These are phyloP conservation scores for Eucalyptus lansdowneana DNA, from an alignment of 345 rosid species.

Conservation along the genomic window DNA sequence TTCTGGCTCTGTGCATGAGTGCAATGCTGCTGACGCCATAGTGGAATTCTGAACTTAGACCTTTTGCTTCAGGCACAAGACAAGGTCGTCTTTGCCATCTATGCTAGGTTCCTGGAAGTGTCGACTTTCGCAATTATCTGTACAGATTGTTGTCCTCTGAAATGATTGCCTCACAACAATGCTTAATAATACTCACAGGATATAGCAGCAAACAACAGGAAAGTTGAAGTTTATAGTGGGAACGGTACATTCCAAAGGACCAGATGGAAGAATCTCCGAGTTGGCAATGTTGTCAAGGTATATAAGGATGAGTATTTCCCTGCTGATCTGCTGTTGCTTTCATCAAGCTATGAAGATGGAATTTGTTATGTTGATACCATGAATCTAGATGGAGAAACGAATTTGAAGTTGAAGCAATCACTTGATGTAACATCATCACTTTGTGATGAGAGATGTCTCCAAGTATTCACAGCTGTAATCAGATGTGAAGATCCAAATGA, in stretches of 20 bases:
- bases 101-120: not conserved
- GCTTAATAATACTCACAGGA: constrained; percentile 40
- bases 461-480: constrained; percentile 30
- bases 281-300: constrained; percentile 76
- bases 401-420: constrained; percentile 68
- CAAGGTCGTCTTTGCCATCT: not conserved
- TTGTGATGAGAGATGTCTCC: constrained; percentile 15
- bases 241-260: constrained; percentile 17
- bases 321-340: constrained; percentile 80
- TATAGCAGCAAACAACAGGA: constrained; percentile 76
- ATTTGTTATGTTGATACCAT: constrained; percentile 84
- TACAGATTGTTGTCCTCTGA: not conserved
- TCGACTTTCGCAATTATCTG: fast-evolving
- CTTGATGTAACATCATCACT: constrained; percentile 41
- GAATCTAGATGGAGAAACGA: constrained; percentile 97
- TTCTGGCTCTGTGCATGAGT: not conserved
- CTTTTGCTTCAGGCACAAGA: not conserved
- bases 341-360: constrained; percentile 72
- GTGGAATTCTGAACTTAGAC: not conserved
- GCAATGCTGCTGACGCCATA: not conserved
- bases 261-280: constrained; percentile 65
- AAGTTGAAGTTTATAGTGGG: constrained; percentile 28
- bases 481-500: constrained; percentile 92
- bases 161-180: not conserved
- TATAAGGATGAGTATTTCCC: constrained; percentile 71